Evolutionary conservation across 2,329 filamentous ascomycete species (phyloP).

Genomic region (Aspergillus tanneri): DNA sequence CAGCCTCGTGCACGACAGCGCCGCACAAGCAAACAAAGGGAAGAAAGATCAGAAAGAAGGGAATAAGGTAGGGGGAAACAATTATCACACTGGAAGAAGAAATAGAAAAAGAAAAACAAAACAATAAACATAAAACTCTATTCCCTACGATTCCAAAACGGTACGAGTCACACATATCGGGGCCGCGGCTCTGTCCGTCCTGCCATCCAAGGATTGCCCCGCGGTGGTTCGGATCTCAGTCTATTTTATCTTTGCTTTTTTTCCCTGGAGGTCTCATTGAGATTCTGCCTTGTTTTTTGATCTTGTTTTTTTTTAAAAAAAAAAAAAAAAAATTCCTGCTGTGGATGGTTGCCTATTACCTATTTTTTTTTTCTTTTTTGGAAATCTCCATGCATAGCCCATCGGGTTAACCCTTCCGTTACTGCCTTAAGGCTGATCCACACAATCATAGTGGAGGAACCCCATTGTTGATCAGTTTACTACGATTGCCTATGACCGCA

Average conservation of each 20-base stretch:
- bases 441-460: conserved; percentile 5
- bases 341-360: neutral
- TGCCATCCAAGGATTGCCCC: conserved; percentile 14
- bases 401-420: neutral
- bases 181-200: conserved; percentile 14
- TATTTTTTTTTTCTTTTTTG: neutral
- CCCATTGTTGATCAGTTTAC: conserved; percentile 4
- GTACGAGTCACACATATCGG: neutral
- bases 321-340: neutral
- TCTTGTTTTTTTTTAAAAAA: no score
- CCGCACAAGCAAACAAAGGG: neutral
- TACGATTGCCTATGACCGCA: neutral
- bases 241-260: conserved; percentile 3
- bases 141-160: neutral
- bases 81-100: no score
- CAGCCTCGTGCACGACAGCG: neutral
- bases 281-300: neutral
- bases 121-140: no score
- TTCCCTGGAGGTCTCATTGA: neutral
- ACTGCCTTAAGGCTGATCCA: conserved; percentile 9
- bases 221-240: conserved; percentile 11
- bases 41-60: neutral
- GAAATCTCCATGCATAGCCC: conserved; percentile 3
- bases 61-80: no score
- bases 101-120: no score